These are phyloP conservation scores for Pleurotus ostreatus DNA, from an alignment of 768 basidiomycete genomes.

Conservation along the genomic window DNA sequence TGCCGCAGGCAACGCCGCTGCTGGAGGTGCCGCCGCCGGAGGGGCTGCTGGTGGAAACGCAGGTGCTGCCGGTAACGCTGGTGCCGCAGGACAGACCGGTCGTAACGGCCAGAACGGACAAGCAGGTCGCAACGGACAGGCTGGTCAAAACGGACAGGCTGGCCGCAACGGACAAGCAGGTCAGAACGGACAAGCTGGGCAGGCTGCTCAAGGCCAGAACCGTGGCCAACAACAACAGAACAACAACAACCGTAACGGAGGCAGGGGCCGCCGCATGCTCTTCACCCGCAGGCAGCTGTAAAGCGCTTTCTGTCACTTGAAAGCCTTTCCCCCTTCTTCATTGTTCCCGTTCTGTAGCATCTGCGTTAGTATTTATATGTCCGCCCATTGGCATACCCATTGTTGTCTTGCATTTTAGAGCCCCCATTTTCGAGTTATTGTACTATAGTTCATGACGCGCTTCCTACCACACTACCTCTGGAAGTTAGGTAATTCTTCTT, in stretches of 20 bases:
- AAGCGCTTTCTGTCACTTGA: slow-evolving; percentile 1
- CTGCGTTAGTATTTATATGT: slow-evolving; percentile 5
- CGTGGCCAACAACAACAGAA: neutral
- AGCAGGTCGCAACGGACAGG: neutral
- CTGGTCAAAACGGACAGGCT: neutral
- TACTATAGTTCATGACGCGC: slow-evolving; percentile 6
- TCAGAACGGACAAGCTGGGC: neutral
- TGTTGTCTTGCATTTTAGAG: slow-evolving; percentile 1
- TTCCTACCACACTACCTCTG: slow-evolving; percentile 4
- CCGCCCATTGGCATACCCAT: neutral
- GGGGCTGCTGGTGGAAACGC: slow-evolving; percentile 18
- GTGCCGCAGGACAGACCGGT: neutral
- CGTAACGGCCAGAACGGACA: neutral
- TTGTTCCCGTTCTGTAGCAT: slow-evolving; percentile 4
- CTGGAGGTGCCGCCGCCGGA: slow-evolving; percentile 12
- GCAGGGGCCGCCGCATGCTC: slow-evolving; percentile 4
- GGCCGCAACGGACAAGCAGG: neutral
- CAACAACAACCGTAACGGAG: slow-evolving; percentile 4
- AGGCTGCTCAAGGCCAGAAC: neutral
- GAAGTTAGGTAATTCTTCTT: slow-evolving; percentile 8
- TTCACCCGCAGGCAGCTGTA: slow-evolving; percentile 6
- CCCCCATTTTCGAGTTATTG: slow-evolving; percentile 8
- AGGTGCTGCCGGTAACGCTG: slow-evolving; percentile 18
- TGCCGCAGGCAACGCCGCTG: neutral
- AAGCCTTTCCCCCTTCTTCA: neutral